Conservation (phyloP, 768 basidiomycete genomes). For the Dentipellis sp. region DNA sequence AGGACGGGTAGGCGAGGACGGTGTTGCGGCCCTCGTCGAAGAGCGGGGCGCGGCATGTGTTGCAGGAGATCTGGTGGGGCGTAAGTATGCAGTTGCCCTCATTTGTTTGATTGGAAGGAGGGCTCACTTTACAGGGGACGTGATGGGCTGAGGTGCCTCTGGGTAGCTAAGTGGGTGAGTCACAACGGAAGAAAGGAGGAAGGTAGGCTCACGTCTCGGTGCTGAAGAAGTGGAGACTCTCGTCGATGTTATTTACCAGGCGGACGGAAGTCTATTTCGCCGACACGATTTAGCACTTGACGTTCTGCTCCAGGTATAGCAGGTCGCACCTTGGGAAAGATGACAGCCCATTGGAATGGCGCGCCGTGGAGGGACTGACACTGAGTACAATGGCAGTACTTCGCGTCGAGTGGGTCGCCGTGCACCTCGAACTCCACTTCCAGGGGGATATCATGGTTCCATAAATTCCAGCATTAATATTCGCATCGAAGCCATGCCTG, state of each 20-base stretch:
- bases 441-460: neutral
- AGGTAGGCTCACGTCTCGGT: conserved; percentile 10
- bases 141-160: conserved; percentile 14
- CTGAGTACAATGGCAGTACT: conserved; percentile 24
- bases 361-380: conserved; percentile 23
- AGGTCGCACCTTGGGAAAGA: conserved; percentile 26
- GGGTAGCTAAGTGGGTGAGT: neutral
- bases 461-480: no score
- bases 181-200: neutral
- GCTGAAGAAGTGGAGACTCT: conserved; percentile 24
- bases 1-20: conserved; percentile 22
- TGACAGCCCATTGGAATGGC: conserved; percentile 27
- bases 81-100: no score
- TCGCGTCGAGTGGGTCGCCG: conserved; percentile 24
- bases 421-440: conserved; percentile 22
- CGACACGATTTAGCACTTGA: neutral
- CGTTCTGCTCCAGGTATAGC: no score
- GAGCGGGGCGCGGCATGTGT: conserved; percentile 22
- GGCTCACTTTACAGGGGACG: conserved; percentile 26
- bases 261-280: conserved; percentile 20
- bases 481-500: neutral
- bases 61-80: conserved; percentile 21
- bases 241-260: conserved; percentile 18
- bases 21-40: conserved; percentile 26
- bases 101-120: no score